Conservation (phyloP, 192 early-diverging fungal species). For the Coemansia sp. region DNA sequence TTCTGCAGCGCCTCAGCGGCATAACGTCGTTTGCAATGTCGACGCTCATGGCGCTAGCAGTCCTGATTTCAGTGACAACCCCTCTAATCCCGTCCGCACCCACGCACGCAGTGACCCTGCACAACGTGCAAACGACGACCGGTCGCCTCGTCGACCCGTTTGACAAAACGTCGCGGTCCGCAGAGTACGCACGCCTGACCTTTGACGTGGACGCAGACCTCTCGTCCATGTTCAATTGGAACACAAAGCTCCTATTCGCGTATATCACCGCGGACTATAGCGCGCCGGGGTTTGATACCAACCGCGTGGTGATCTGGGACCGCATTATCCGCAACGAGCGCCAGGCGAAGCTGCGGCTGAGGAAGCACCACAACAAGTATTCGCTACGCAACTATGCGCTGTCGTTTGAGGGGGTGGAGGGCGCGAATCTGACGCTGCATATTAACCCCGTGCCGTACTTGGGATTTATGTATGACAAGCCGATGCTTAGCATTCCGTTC, state of each 20-base stretch:
- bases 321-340: constrained; percentile 36
- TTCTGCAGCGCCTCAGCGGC: constrained; percentile 49
- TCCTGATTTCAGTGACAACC: constrained; percentile 39
- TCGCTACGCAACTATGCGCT: constrained; percentile 35
- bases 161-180: constrained; percentile 30
- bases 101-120: constrained; percentile 24
- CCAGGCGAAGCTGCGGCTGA: constrained; percentile 41
- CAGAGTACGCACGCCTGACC: constrained; percentile 47
- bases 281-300: constrained; percentile 23
- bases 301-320: constrained; percentile 51
- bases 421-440: constrained; percentile 43
- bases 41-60: constrained; percentile 39
- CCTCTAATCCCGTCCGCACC: constrained; percentile 39
- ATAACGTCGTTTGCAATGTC: constrained; percentile 52
- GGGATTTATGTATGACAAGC: constrained; percentile 52
- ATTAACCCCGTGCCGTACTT: constrained; percentile 52
- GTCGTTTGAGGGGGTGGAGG: constrained; percentile 35
- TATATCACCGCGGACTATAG: constrained; percentile 45
- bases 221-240: constrained; percentile 52
- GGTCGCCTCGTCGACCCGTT: constrained; percentile 41
- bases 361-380: constrained; percentile 53
- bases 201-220: constrained; percentile 53
- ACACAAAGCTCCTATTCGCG: constrained; percentile 49
- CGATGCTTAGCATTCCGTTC: constrained; percentile 31
- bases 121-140: constrained; percentile 39